These are phyloP conservation scores for Solanum boliviense DNA, from an alignment of 257 asterid genomes.

Conservation along the genomic window DNA sequence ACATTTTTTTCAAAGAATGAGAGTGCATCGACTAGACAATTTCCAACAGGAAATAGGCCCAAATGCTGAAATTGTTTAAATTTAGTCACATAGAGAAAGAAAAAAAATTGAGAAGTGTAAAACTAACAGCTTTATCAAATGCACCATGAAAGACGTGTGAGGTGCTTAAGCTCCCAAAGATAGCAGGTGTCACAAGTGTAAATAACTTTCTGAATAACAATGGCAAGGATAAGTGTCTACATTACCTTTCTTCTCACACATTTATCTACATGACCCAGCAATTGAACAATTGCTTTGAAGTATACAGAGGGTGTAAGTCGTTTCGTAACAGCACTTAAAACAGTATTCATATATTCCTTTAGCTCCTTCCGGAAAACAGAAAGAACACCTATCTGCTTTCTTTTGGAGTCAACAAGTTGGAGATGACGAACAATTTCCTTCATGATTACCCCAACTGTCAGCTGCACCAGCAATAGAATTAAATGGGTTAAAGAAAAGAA, in stretches of 20 bases:
- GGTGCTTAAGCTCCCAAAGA: neutral
- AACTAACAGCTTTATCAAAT: neutral
- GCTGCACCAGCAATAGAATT: constrained; percentile 32
- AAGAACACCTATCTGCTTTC: constrained; percentile 38
- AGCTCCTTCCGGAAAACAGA: constrained; percentile 49
- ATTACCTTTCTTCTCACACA: constrained; percentile 67
- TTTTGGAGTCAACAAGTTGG: constrained; percentile 39
- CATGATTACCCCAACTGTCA: constrained; percentile 57
- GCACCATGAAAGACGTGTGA: neutral
- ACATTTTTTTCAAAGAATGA: neutral
- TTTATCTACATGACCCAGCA: constrained; percentile 48
- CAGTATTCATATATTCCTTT: constrained; percentile 40
- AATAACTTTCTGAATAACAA: neutral
- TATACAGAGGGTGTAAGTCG: constrained; percentile 56
- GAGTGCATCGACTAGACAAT: neutral
- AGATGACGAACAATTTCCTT: constrained; percentile 61
- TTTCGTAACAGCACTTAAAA: constrained; percentile 40
- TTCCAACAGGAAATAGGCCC: neutral
- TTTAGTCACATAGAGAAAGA: neutral
- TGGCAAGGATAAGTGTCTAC: neutral
- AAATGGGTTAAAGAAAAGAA: constrained; percentile 4
- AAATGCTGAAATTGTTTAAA: neutral
- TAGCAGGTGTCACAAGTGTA: neutral
- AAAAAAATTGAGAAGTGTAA: neutral
- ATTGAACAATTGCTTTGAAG: constrained; percentile 47